Evolutionary conservation across 208 protist species (phyloP).

Genomic region (Trypanosoma avium): DNA sequence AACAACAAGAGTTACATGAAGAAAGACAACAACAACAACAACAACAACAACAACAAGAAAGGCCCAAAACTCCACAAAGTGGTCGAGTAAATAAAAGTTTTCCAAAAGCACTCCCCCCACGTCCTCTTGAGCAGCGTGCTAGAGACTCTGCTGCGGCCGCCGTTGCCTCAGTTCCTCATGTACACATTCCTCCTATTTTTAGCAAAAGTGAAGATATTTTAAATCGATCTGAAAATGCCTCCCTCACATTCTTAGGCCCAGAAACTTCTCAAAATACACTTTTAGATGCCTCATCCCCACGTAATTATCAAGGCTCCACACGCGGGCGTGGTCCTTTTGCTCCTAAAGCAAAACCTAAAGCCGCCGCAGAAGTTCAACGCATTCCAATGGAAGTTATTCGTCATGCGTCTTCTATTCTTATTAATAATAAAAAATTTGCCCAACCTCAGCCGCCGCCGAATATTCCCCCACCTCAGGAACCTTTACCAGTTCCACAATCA

Average conservation of each 20-base stretch:
- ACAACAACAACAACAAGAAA: not conserved
- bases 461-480: not conserved
- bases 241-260: no score
- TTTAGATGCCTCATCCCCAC: not conserved
- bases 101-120: not conserved
- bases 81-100: not conserved
- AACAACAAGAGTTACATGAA: not conserved
- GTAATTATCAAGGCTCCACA: slow-evolving; percentile 5
- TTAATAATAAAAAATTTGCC: slow-evolving; percentile 1
- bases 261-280: not conserved
- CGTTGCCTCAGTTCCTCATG: not conserved
- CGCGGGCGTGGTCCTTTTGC: slow-evolving; percentile 36
- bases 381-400: slow-evolving; percentile 75
- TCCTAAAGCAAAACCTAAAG: slow-evolving; percentile 83
- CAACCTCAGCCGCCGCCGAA: not conserved
- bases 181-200: not conserved
- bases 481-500: not conserved
- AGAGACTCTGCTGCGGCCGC: no score
- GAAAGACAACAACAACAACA: not conserved
- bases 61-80: no score
- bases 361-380: slow-evolving; percentile 33
- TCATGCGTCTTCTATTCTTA: slow-evolving; percentile 52
- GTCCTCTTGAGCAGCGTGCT: no score
- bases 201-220: not conserved
- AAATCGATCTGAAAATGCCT: not conserved